phyloP scores from a whole-genome alignment of 768 basidiomycete genomes.

The Amanita polypyramis region DNA sequence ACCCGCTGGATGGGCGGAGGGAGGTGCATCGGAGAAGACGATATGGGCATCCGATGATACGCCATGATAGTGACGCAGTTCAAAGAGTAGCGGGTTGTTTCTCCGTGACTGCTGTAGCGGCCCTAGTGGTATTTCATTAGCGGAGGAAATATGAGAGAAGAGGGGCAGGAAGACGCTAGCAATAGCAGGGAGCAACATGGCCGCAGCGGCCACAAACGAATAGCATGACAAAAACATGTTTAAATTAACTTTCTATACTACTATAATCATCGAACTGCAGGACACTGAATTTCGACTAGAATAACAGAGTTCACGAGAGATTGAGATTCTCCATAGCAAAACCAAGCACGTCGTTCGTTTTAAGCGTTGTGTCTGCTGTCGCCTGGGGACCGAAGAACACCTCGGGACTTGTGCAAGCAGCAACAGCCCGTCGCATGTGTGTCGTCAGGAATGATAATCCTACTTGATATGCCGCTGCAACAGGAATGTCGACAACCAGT shows the following conservation, averaged over 20 bases:
- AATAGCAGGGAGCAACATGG: slow-evolving; percentile 39
- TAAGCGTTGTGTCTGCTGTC: slow-evolving; percentile 10
- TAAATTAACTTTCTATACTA: not conserved
- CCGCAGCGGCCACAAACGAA: slow-evolving; percentile 15
- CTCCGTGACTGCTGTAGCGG: slow-evolving; percentile 3
- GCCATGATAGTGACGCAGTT: slow-evolving; percentile 55
- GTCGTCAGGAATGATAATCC: slow-evolving; percentile 90
- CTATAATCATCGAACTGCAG: no score
- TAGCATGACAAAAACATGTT: not conserved
- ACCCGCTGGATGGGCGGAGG: slow-evolving; percentile 7
- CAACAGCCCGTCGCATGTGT: slow-evolving; percentile 92
- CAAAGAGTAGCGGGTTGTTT: slow-evolving; percentile 28
- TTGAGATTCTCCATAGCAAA: slow-evolving; percentile 53
- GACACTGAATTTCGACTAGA: not conserved
- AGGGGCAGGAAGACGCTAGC: slow-evolving; percentile 38
- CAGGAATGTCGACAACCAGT: slow-evolving; percentile 6
- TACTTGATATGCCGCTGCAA: slow-evolving; percentile 85
- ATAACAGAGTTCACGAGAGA: slow-evolving; percentile 10
- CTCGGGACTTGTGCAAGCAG: slow-evolving; percentile 89
- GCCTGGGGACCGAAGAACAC: slow-evolving; percentile 58
- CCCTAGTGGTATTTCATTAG: not conserved
- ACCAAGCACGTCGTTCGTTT: slow-evolving; percentile 45
- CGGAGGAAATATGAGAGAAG: slow-evolving; percentile 20
- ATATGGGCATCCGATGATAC: slow-evolving; percentile 38
- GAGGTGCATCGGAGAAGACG: slow-evolving; percentile 41